These are phyloP conservation scores for Thalassiosira hispida DNA, from an alignment of 352 stramenopile species.

Conservation along the genomic window DNA sequence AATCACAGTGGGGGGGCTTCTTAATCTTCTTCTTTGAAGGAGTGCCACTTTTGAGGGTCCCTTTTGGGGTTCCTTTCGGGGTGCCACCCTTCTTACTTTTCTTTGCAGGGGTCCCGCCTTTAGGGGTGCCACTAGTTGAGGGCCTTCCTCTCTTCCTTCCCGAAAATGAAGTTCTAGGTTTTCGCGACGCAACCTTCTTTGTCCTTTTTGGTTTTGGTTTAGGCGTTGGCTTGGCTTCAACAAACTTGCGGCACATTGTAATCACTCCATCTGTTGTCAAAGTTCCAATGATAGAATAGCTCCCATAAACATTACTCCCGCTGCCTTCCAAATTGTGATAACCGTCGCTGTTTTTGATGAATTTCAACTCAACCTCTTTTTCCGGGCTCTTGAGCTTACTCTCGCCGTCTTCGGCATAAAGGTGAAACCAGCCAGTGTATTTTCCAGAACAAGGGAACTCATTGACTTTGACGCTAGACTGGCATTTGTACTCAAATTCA, in stretches of 20 bases:
- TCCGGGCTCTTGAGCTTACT: slow-evolving; percentile 65
- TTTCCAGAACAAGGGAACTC: slow-evolving; percentile 73
- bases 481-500: slow-evolving; percentile 81
- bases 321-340: slow-evolving; percentile 81
- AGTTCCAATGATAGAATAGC: slow-evolving; percentile 79
- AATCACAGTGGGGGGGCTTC: slow-evolving; percentile 1
- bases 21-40: not conserved
- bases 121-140: not conserved
- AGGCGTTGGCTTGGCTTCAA: slow-evolving; percentile 11
- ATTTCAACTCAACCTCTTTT: slow-evolving; percentile 73
- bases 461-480: slow-evolving; percentile 53
- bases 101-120: no score
- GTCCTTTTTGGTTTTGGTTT: slow-evolving; percentile 53
- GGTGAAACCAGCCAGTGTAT: slow-evolving; percentile 80
- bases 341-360: slow-evolving; percentile 74
- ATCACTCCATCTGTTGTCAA: slow-evolving; percentile 67
- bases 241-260: slow-evolving; percentile 80
- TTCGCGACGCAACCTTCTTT: slow-evolving; percentile 13
- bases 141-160: slow-evolving; percentile 14
- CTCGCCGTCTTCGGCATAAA: slow-evolving; percentile 53
- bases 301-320: slow-evolving; percentile 78
- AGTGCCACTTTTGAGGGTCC: not conserved
- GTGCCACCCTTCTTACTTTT: slow-evolving; percentile 4
- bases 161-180: not conserved
- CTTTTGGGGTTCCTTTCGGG: not conserved